These are phyloP conservation scores for Histomonas meleagridis DNA, from an alignment of 208 protist genomes.

Conservation along the genomic window DNA sequence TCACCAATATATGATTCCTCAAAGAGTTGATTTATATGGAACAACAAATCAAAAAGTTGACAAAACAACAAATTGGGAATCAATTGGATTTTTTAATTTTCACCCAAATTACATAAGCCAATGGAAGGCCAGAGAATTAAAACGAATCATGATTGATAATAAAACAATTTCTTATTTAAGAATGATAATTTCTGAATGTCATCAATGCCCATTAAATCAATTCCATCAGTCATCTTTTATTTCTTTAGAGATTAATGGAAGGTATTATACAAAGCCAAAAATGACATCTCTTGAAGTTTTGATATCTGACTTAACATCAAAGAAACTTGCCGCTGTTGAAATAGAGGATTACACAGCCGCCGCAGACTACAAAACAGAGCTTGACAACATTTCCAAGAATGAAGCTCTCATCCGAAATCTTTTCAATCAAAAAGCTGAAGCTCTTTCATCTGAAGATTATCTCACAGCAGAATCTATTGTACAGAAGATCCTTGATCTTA, in stretches of 20 bases:
- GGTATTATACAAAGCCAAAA: not conserved
- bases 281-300: not conserved
- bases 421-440: not conserved
- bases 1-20: not conserved
- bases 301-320: not conserved
- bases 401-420: not conserved
- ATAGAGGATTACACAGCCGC: not conserved
- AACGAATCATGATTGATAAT: not conserved
- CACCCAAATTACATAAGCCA: slow-evolving; percentile 24
- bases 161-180: not conserved
- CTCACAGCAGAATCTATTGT: not conserved
- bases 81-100: slow-evolving; percentile 7
- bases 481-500: not conserved
- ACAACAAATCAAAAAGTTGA: not conserved
- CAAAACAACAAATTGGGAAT: not conserved
- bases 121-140: not conserved
- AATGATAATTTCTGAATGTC: not conserved
- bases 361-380: not conserved
- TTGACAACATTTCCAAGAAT: not conserved
- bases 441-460: not conserved
- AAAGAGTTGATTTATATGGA: not conserved
- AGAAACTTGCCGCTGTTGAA: not conserved
- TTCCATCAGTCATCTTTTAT: not conserved
- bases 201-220: not conserved
- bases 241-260: not conserved